phyloP scores from a whole-genome alignment of 108 stramenopile genomes.

The Nannochloropsis gaditana region DNA sequence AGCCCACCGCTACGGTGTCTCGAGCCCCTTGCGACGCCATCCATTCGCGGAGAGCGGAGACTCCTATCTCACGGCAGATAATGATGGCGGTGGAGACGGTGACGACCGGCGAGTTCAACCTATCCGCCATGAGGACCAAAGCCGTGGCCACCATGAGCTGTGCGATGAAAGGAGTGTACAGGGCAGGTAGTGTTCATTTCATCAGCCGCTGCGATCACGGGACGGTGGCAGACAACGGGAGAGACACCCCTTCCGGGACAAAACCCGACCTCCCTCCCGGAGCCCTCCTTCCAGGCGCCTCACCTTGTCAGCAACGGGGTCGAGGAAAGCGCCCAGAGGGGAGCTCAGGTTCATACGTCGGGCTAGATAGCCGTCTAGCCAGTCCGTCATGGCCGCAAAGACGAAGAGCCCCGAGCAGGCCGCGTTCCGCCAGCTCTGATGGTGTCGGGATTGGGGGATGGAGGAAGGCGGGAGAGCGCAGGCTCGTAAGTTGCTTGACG shows the following conservation, averaged over 20 bases:
- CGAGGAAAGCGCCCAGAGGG: constrained; percentile 86
- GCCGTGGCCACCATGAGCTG: constrained; percentile 82
- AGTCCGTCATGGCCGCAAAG: constrained; percentile 66
- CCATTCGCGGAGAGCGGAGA: constrained; percentile 87
- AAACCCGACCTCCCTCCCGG: neutral
- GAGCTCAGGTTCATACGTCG: constrained; percentile 66
- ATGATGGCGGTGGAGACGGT: constrained; percentile 73
- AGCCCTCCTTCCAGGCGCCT: neutral
- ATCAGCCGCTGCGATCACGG: too few relatives aligned
- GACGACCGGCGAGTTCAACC: constrained; percentile 63
- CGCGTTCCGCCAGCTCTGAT: constrained; percentile 27
- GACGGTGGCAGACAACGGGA: too few relatives aligned
- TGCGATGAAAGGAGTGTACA: neutral
- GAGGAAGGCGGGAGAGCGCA: neutral
- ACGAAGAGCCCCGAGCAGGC: constrained; percentile 41
- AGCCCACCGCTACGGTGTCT: constrained; percentile 74
- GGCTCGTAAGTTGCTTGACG: neutral
- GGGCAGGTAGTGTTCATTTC: neutral
- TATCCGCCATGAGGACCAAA: constrained; percentile 66
- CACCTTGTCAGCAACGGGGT: constrained; percentile 92
- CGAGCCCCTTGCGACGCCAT: constrained; percentile 75
- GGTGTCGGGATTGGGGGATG: neutral
- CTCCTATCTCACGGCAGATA: constrained; percentile 74
- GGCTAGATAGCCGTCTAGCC: constrained; percentile 81
- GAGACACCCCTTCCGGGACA: neutral